Conservation (phyloP, 2,329 filamentous ascomycete species). For the Nemania sp. region DNA sequence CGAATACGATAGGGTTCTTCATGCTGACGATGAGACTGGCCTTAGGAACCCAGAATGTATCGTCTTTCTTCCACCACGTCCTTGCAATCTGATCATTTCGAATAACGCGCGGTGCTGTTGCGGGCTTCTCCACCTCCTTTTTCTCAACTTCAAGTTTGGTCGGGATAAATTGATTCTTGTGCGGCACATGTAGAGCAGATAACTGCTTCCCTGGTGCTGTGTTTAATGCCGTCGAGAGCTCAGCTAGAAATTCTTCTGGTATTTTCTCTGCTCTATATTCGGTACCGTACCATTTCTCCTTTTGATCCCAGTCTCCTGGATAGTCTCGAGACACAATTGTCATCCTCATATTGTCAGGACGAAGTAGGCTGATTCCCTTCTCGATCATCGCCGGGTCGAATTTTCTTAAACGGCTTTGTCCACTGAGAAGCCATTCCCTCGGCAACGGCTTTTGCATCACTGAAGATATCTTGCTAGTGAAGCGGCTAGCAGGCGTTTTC, state of each 20-base stretch:
- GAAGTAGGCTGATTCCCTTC: constrained; percentile 71
- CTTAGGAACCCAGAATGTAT: constrained; percentile 97
- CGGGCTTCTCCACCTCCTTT: constrained; percentile 79
- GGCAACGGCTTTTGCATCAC: constrained; percentile 92
- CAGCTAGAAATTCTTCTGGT: constrained; percentile 71
- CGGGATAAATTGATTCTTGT: constrained; percentile 94
- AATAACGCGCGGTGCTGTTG: constrained; percentile 76
- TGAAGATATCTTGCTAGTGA: constrained; percentile 81
- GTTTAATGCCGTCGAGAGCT: constrained; percentile 67
- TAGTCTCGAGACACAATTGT: constrained; percentile 80
- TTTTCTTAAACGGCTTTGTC: constrained; percentile 71
- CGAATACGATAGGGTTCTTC: constrained; percentile 76
- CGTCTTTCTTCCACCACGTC: constrained; percentile 98
- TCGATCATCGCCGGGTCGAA: constrained; percentile 81
- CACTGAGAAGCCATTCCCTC: constrained; percentile 85
- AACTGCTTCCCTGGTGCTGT: constrained; percentile 63
- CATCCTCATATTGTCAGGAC: constrained; percentile 88
- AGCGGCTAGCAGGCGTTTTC: constrained; percentile 85
- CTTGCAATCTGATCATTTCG: constrained; percentile 80
- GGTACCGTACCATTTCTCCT: constrained; percentile 97
- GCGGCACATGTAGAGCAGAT: constrained; percentile 78
- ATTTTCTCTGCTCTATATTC: constrained; percentile 87
- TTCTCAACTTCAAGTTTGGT: constrained; percentile 92
- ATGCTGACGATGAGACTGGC: constrained; percentile 83
- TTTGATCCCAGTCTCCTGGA: constrained; percentile 82